Conservation (phyloP, 208 protist species). For the Sergeia podlipaevii region DNA sequence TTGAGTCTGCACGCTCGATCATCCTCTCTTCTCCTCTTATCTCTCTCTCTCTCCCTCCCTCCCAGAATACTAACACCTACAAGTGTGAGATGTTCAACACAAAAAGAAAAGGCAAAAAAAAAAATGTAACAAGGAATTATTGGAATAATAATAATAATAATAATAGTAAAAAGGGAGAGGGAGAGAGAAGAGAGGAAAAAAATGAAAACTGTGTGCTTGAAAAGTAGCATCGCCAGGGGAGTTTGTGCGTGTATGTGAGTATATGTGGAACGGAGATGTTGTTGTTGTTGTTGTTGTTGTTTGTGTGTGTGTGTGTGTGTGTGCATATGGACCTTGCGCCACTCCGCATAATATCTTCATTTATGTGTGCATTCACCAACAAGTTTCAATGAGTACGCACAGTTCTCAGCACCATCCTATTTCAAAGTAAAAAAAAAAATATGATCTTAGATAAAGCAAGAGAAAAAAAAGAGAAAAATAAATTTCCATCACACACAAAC, state of each 20-base stretch:
- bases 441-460: background rate
- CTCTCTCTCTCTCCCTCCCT: too few relatives aligned
- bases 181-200: slow-evolving; percentile 1
- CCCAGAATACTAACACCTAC: too few relatives aligned
- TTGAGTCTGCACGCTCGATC: too few relatives aligned
- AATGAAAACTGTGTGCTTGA: background rate
- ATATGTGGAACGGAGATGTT: background rate
- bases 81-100: too few relatives aligned
- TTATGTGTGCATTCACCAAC: background rate
- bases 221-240: background rate
- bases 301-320: slow-evolving; percentile 10
- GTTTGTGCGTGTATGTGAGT: background rate
- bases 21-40: too few relatives aligned
- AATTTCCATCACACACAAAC: background rate
- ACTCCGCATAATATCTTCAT: background rate
- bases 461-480: slow-evolving; percentile 14
- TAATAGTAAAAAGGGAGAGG: background rate
- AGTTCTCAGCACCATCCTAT: slow-evolving; percentile 3
- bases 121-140: background rate
- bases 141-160: background rate
- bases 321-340: background rate
- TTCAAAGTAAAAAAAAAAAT: slow-evolving; percentile 2
- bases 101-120: slow-evolving; percentile 15
- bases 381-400: background rate
- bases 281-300: slow-evolving; percentile 7